Conservation (phyloP, 352 stramenopile species). For the Peronospora farinosa region DNA sequence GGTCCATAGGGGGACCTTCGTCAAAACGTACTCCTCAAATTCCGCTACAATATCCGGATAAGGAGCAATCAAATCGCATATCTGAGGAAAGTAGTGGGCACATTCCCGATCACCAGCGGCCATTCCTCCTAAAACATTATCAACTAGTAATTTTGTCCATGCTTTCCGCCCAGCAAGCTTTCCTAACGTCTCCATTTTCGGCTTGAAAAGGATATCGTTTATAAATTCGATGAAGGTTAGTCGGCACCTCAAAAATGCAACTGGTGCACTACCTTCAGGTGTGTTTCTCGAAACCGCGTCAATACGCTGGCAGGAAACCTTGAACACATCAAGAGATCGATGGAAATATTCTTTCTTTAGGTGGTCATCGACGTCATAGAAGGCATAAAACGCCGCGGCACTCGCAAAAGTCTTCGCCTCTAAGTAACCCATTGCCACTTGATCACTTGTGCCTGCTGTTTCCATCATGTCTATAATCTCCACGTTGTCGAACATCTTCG, state of each 20-base stretch:
- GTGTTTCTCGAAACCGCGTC: constrained; percentile 2
- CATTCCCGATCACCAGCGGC: constrained; percentile 50
- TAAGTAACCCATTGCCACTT: constrained; percentile 49
- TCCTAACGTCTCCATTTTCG: constrained; percentile 29
- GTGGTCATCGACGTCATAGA: constrained; percentile 27
- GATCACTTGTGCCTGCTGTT: constrained; percentile 33
- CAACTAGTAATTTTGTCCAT: constrained; percentile 39
- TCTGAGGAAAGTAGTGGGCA: constrained; percentile 67
- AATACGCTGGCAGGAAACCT: constrained; percentile 32
- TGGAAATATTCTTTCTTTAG: constrained; percentile 52
- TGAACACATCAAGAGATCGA: constrained; percentile 57
- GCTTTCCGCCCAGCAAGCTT: constrained; percentile 35
- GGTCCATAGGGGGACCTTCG: constrained; percentile 66
- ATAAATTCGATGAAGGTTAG: constrained; percentile 71
- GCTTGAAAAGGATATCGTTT: constrained; percentile 50
- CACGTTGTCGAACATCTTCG: constrained; percentile 77
- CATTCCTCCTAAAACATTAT: constrained; percentile 70
- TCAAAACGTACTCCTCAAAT: constrained; percentile 42
- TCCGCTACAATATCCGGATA: constrained; percentile 41
- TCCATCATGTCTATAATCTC: constrained; percentile 71
- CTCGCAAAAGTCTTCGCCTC: constrained; percentile 64
- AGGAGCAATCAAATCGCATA: constrained; percentile 54
- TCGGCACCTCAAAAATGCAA: constrained; percentile 37
- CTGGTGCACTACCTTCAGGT: neutral
- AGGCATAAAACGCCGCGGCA: constrained; percentile 60